These are phyloP conservation scores for Liquidambar formosana DNA, from an alignment of 164 flowering plant genomes.

Conservation along the genomic window DNA sequence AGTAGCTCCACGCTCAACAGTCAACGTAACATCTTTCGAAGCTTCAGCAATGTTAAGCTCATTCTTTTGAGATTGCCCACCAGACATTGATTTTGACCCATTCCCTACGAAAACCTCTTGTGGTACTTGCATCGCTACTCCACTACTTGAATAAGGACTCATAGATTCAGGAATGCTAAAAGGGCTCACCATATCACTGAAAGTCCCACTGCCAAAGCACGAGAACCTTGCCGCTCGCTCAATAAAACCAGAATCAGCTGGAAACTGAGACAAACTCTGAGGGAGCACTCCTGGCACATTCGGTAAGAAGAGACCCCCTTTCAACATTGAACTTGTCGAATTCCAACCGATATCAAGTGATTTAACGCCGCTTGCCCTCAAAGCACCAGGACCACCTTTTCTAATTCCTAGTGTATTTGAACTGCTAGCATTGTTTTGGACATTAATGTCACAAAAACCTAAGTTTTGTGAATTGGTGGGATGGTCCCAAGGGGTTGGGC, in stretches of 20 bases:
- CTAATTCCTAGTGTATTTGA: conserved; percentile 30
- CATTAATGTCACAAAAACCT: conserved; percentile 43
- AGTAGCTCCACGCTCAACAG: conserved; percentile 31
- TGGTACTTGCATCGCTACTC: conserved; percentile 36
- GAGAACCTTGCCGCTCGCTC: conserved; percentile 93
- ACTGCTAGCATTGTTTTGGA: conserved; percentile 32
- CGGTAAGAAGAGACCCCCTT: conserved; percentile 51
- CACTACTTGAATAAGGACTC: conserved; percentile 41
- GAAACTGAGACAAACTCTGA: conserved; percentile 69
- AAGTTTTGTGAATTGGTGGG: conserved; percentile 38
- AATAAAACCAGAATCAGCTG: conserved; percentile 83
- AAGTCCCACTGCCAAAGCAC: conserved; percentile 68
- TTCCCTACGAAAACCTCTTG: conserved; percentile 31
- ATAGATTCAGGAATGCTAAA: conserved; percentile 38
- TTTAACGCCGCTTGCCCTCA: conserved; percentile 33
- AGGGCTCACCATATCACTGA: conserved; percentile 58
- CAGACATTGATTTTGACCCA: conserved; percentile 26
- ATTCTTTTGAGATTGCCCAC: conserved; percentile 37
- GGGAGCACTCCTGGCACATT: conserved; percentile 51
- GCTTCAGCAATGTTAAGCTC: conserved; percentile 33
- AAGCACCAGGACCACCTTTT: conserved; percentile 35
- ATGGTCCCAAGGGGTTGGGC: conserved; percentile 53
- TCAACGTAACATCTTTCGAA: conserved; percentile 40
- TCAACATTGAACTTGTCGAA: conserved; percentile 40
- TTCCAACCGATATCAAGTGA: conserved; percentile 51